phyloP scores from a whole-genome alignment of 768 basidiomycete species.

The Tulasnella sp. region DNA sequence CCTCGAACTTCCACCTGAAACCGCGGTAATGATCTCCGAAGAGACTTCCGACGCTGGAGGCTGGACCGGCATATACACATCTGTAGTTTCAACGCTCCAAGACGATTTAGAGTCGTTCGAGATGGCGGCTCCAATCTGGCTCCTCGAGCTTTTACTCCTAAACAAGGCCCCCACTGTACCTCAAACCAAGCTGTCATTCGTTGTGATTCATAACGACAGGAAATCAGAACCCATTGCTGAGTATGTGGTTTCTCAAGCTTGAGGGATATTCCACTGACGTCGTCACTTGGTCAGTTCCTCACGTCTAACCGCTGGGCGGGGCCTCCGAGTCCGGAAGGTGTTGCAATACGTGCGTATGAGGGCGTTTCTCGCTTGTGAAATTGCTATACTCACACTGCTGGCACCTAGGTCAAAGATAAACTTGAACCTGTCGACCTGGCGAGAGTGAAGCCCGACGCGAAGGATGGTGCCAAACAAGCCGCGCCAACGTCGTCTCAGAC shows the following conservation, averaged over 20 bases:
- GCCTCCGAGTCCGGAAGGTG: conserved; percentile 81
- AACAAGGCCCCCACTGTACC: conserved; percentile 37
- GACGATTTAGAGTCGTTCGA: conserved; percentile 59
- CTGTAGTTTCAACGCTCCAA: conserved; percentile 58
- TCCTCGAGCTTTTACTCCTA: conserved; percentile 76
- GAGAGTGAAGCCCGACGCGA: background rate
- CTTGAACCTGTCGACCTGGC: conserved; percentile 21
- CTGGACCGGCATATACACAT: conserved; percentile 65
- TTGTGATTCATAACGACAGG: conserved; percentile 75
- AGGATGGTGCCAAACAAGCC: background rate
- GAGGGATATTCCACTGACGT: background rate
- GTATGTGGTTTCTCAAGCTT: conserved; percentile 38
- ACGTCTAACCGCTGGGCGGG: conserved; percentile 83
- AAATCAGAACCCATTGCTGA: conserved; percentile 57
- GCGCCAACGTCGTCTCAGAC: background rate
- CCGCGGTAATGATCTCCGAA: conserved; percentile 73
- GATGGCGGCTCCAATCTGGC: conserved; percentile 78
- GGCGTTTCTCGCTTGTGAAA: conserved; percentile 41
- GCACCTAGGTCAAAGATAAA: conserved; percentile 20
- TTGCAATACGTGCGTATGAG: conserved; percentile 53
- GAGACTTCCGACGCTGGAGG: conserved; percentile 55
- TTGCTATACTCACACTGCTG: background rate
- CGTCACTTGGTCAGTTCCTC: conserved; percentile 56
- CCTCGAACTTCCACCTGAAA: conserved; percentile 54
- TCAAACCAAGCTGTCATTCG: conserved; percentile 78